Evolutionary conservation across 805 yeast species (phyloP).

Genomic region (Yarrowia sp.): DNA sequence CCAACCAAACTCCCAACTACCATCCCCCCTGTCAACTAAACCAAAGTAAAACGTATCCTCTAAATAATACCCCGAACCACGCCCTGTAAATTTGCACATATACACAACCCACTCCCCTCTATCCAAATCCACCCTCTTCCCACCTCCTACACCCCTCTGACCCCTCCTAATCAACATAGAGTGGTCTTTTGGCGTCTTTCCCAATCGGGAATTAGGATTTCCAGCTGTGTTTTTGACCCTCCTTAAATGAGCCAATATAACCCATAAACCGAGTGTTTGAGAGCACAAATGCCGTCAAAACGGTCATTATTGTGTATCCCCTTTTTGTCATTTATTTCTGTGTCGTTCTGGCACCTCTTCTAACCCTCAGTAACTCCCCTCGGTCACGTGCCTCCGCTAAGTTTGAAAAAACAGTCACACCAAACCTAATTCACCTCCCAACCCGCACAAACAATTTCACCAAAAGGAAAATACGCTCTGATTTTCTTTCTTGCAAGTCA

Average conservation of each 20-base stretch:
- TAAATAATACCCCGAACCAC: neutral
- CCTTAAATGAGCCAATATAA: too few species aligned
- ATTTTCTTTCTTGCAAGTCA: conserved; percentile 26
- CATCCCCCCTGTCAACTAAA: neutral
- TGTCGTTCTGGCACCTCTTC: neutral
- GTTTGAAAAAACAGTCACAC: conserved; percentile 24
- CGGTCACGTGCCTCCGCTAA: neutral
- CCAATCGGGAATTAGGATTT: neutral
- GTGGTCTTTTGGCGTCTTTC: neutral
- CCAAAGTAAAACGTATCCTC: neutral
- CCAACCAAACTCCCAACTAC: too few species aligned
- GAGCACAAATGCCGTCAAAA: too few species aligned
- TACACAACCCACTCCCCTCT: too few species aligned
- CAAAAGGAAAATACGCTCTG: conserved; percentile 27
- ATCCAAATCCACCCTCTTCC: too few species aligned
- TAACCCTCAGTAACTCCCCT: neutral
- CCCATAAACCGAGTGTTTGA: too few species aligned
- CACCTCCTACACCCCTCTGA: too few species aligned
- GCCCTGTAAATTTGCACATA: too few species aligned
- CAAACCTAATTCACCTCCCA: conserved; percentile 8
- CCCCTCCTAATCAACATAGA: neutral
- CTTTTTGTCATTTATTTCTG: neutral
- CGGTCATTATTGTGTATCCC: neutral
- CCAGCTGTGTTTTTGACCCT: too few species aligned
- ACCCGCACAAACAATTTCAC: conserved; percentile 21